Evolutionary conservation across 805 yeast genomes (phyloP).

Genomic region (Candida yuanshanica): DNA sequence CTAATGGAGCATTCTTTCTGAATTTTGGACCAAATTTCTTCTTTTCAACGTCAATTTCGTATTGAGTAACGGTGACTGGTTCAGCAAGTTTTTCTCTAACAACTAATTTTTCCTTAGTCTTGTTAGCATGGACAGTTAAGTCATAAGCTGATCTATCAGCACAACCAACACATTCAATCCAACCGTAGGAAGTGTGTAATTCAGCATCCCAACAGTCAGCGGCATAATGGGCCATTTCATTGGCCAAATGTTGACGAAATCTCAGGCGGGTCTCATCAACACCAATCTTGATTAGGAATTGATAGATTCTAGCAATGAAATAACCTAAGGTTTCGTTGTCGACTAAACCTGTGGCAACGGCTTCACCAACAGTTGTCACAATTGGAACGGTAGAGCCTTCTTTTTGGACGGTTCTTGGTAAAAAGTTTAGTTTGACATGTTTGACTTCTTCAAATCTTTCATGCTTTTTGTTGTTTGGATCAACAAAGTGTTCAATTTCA

Average conservation of each 20-base stretch:
- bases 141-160: conserved; percentile 99
- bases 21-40: conserved; percentile 97
- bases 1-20: conserved; percentile 93
- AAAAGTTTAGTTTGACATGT: conserved; percentile 66
- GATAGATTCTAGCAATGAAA: conserved; percentile 88
- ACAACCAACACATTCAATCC: conserved; percentile 99
- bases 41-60: conserved; percentile 83
- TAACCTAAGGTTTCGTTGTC: conserved; percentile 97
- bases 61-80: conserved; percentile 78
- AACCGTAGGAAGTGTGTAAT: conserved; percentile 90
- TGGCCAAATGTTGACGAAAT: conserved; percentile 97
- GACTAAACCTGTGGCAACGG: conserved; percentile 80
- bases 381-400: conserved; percentile 69
- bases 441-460: conserved; percentile 71
- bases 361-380: conserved; percentile 77
- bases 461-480: conserved; percentile 84
- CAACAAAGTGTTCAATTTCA: conserved; percentile 97
- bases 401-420: conserved; percentile 85
- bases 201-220: conserved; percentile 99
- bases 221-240: conserved; percentile 99
- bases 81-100: conserved; percentile 86
- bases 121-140: conserved; percentile 89
- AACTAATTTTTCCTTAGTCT: conserved; percentile 90
- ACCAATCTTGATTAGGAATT: conserved; percentile 83
- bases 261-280: conserved; percentile 78